phyloP scores from a whole-genome alignment of 208 protist genomes.

The Trypanosomatidae sp. region DNA sequence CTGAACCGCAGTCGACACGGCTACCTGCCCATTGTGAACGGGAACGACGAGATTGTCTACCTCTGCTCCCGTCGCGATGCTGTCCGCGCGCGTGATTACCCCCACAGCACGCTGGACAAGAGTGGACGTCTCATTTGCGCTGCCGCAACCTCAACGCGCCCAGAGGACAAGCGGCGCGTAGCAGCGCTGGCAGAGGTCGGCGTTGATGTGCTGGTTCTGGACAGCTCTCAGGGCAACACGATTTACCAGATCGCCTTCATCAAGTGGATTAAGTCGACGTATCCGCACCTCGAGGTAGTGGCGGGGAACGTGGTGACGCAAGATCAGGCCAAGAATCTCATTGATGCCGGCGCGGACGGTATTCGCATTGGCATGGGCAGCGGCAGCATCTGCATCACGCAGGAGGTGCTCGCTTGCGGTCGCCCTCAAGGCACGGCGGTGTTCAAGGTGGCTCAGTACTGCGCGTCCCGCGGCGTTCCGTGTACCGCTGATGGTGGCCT shows the following conservation, averaged over 20 bases:
- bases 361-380: constrained; percentile 98
- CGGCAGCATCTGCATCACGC: constrained; percentile 98
- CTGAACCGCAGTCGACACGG: constrained; percentile 93
- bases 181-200: constrained; percentile 84
- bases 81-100: constrained; percentile 78
- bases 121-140: constrained; percentile 82
- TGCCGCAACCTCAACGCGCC: constrained; percentile 92
- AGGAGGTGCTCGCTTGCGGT: constrained; percentile 95
- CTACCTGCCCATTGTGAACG: constrained; percentile 97
- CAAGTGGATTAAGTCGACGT: constrained; percentile 91
- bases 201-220: constrained; percentile 94
- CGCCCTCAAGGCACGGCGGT: constrained; percentile 96
- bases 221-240: constrained; percentile 97
- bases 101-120: constrained; percentile 82
- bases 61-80: constrained; percentile 90
- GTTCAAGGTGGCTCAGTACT: constrained; percentile 92
- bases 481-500: constrained; percentile 95
- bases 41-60: constrained; percentile 88
- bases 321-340: constrained; percentile 95
- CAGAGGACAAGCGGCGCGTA: constrained; percentile 88
- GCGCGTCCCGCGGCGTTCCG: constrained; percentile 89
- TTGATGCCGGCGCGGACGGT: constrained; percentile 96
- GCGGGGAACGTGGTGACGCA: constrained; percentile 98
- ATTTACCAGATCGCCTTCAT: constrained; percentile 97
- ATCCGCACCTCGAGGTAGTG: constrained; percentile 86